Evolutionary conservation across 208 protist species (phyloP).

Genomic region (Phytomonas serpens): DNA sequence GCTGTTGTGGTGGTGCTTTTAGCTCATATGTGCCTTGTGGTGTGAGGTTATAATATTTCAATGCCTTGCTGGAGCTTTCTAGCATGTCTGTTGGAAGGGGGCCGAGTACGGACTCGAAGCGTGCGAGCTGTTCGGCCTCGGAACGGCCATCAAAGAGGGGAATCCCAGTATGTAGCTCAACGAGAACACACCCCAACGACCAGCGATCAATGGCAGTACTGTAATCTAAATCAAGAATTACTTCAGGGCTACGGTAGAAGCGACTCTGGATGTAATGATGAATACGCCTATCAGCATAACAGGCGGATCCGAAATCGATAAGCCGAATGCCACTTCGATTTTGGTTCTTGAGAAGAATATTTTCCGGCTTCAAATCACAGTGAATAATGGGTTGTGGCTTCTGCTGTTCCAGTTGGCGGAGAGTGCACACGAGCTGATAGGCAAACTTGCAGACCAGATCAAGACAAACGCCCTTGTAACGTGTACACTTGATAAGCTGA

Average conservation of each 20-base stretch:
- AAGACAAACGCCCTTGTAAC: slow-evolving; percentile 80
- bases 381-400: slow-evolving; percentile 94
- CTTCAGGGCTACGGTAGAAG: slow-evolving; percentile 97
- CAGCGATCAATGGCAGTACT: slow-evolving; percentile 96
- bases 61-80: slow-evolving; percentile 33
- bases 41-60: slow-evolving; percentile 47
- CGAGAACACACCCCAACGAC: slow-evolving; percentile 97
- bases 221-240: slow-evolving; percentile 95
- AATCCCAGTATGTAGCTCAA: slow-evolving; percentile 96
- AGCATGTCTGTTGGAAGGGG: slow-evolving; percentile 61
- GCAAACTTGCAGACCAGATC: slow-evolving; percentile 92
- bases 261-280: slow-evolving; percentile 97
- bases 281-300: slow-evolving; percentile 90
- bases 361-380: slow-evolving; percentile 97
- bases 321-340: slow-evolving; percentile 90
- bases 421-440: slow-evolving; percentile 87
- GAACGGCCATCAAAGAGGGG: slow-evolving; percentile 94
- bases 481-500: slow-evolving; percentile 91
- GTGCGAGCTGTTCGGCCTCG: slow-evolving; percentile 92
- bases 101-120: slow-evolving; percentile 86
- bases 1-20: slow-evolving; percentile 30
- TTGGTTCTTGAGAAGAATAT: slow-evolving; percentile 86
- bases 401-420: slow-evolving; percentile 81
- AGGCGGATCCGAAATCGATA: slow-evolving; percentile 98
- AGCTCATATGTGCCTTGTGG: slow-evolving; percentile 21